Evolutionary conservation across 148 eudicot genomes (phyloP), one percentile per base, ranked within the genome.

Genomic region (Bassia scoparia): DNA sequence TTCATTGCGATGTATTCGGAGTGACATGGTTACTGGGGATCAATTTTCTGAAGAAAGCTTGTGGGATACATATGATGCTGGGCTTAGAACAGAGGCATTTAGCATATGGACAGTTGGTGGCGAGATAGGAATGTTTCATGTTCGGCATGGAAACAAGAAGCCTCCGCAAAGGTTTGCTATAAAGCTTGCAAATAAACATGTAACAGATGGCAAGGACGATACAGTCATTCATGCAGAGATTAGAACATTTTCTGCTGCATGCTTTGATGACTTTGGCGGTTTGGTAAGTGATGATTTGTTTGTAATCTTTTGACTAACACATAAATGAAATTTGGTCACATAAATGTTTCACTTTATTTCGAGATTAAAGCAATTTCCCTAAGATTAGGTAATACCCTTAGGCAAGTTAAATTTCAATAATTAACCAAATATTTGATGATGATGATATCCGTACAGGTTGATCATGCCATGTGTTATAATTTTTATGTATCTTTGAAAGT

Each of bases 261-360:
- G 91, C 77, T 95, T 92, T 80, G 99, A 95, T 83, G 99, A 95
- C 85, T 92, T 86, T 81, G 96, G 99, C 64, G 99, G 99, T 75
- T 70, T 95, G 92, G 99, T 95, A 80, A 84, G 86, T 60, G 62
- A 66, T 67, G 13, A 63, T 21, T 59, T 68, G 29, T 58, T 63
- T 43, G n/a, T 16, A 7, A 15, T 63, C 14, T 23, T 49, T 41
- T 2, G 16, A 27, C 18, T 59, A 27, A 6, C 62, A 14, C 12
- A 59, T 59, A 33, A 31, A 23, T 64, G 68, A 13, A 30, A 3
- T 24, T 18, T 38, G 23, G 0, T 62, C 44, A 1, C 31, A 7
- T 37, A 60, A 60, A 18, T n/a, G n/a, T 62, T 24, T 21, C 37
- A 3, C 3, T 60, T 29, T 60, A 1, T 60, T 8, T n/a, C 12